phyloP scores from a whole-genome alignment of 768 basidiomycete species.

The Termitomyces eurrhizus region DNA sequence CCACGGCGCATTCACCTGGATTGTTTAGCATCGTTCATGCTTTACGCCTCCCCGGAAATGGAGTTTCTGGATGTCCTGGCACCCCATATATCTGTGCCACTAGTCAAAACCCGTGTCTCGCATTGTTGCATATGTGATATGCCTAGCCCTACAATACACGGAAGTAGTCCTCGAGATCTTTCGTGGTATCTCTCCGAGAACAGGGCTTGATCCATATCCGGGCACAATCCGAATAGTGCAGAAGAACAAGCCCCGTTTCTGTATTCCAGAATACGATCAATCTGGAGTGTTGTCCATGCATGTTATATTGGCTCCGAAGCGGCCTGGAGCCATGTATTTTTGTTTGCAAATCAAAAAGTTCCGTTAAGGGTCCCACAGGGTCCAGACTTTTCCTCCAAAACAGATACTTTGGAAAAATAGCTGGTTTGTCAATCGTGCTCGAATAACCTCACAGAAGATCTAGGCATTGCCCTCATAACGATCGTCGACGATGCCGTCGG shows the following conservation, averaged over 20 bases:
- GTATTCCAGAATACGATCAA: neutral
- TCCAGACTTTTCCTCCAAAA: neutral
- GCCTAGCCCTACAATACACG: neutral
- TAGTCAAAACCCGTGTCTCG: neutral
- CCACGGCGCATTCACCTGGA: neutral
- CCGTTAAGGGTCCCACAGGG: neutral
- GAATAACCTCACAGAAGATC: neutral
- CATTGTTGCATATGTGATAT: neutral
- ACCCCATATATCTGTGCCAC: neutral
- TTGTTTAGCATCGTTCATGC: neutral
- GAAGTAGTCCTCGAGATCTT: neutral
- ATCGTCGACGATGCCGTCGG: too few relatives aligned
- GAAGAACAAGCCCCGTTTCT: neutral
- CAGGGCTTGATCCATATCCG: neutral
- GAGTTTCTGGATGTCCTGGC: neutral
- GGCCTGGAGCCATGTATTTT: neutral
- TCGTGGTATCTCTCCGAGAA: neutral
- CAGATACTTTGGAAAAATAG: neutral
- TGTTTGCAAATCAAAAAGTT: neutral
- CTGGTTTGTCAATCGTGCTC: too few relatives aligned
- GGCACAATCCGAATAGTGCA: neutral
- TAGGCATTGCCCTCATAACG: neutral
- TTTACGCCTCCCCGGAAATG: neutral
- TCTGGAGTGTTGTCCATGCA: neutral
- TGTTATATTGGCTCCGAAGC: neutral